Evolutionary conservation across 2,329 filamentous ascomycete genomes (phyloP), one percentile per base, ranked within the genome.

Genomic region (Aspergillus awamori): DNA sequence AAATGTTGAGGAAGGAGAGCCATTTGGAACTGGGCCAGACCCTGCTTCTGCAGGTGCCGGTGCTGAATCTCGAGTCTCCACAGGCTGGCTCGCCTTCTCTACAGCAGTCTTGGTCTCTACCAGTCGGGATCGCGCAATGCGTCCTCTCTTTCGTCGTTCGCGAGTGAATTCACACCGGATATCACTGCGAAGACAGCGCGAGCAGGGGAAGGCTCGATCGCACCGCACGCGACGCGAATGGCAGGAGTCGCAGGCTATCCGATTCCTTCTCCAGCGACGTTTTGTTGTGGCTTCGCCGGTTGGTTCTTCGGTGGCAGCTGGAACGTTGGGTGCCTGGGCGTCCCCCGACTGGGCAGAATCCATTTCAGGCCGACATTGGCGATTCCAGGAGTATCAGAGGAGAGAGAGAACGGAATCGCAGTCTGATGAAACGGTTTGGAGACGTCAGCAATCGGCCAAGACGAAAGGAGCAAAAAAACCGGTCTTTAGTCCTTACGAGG

Each of bases 151-250:
- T 81, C 97, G 96, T 66, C 92, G 87, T 77, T 96, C 92, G 52
- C 94, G 89, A 59, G 93, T 89, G 76, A 97, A 97, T 79, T 97
- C 92, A 80, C 93, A 97, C 39, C 62, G 67, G 10, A 70, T 71
- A 15, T 69, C 83, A 85, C 79, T 86, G 90, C 91, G 91, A 73
- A 93, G 88, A 76, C 93, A 97, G 76, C 97, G 92, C 52, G 92
- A 92, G 75, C 93, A 97, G 56, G 93, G 93, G 65, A 91, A 87
- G 72, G 95, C 91, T 57, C 93, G 93, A 77, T 97, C 93, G 76
- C 93, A 97, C 79, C 96, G 96, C 20, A 93, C 97, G 65, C 93
- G 86, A 62, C 97, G 83, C 74, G 96, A 91, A 76, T 97, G 97
- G 79, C 93, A 97, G 76, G 97, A 93, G 77, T 97, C 93, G 79